Percentiles rank a stretch among this genome's conserved stretches.
Conservation (phyloP, 179 eudicot species). For the Corrigiola litoralis region DNA sequence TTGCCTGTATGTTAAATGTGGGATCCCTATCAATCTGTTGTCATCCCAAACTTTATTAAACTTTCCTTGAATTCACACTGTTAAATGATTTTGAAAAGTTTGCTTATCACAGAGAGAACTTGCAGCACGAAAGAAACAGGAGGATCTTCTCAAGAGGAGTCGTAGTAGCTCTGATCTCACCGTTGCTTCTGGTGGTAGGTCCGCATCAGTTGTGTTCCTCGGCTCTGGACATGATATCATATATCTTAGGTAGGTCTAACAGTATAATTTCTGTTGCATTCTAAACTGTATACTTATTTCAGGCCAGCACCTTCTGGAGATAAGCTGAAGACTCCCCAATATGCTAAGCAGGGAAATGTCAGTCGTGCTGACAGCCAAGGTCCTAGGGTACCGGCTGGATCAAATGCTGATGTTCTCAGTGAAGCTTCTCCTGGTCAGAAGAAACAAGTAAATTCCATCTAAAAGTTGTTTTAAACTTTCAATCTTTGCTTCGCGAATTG, state of each 20-base stretch:
- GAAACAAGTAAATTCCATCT: slow-evolving; percentile 28
- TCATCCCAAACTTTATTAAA: neutral
- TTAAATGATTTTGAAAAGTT: neutral
- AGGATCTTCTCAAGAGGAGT: slow-evolving; percentile 33
- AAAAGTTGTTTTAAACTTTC: too few species aligned
- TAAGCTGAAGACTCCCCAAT: slow-evolving; percentile 23
- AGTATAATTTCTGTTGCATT: slow-evolving; percentile 9
- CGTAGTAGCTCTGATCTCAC: slow-evolving; percentile 28
- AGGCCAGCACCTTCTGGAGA: slow-evolving; percentile 38
- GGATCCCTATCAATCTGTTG: too few species aligned
- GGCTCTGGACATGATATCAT: neutral
- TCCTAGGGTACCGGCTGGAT: neutral
- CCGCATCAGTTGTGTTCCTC: slow-evolving; percentile 26
- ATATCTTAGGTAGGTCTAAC: neutral
- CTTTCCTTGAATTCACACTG: neutral
- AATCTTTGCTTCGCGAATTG: too few species aligned
- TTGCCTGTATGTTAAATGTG: neutral
- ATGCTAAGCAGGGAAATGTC: slow-evolving; percentile 15
- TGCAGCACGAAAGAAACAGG: slow-evolving; percentile 67
- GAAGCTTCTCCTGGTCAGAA: slow-evolving; percentile 20
- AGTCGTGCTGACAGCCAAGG: slow-evolving; percentile 22
- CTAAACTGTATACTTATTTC: slow-evolving; percentile 19
- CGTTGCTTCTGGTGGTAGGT: slow-evolving; percentile 34
- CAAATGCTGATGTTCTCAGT: slow-evolving; percentile 5
- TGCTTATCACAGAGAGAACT: slow-evolving; percentile 61